Conservation (phyloP, 257 asterid genomes). For the Linderniella brevidens region DNA sequence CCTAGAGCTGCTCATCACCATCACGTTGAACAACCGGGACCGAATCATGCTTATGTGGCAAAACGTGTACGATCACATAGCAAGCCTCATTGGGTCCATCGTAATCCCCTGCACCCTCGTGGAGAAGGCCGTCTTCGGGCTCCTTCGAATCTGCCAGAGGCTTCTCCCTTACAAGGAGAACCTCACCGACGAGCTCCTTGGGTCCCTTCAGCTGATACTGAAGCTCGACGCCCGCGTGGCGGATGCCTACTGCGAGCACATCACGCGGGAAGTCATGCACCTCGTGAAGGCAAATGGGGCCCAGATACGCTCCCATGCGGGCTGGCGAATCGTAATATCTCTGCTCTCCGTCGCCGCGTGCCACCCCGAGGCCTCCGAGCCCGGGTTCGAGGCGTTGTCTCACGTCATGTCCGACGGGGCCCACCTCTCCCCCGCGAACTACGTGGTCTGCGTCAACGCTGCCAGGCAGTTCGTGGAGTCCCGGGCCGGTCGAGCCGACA, state of each 20-base stretch:
- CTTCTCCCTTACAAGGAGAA: slow-evolving; percentile 89
- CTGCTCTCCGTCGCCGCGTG: slow-evolving; percentile 80
- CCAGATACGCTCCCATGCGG: slow-evolving; percentile 80
- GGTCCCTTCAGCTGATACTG: slow-evolving; percentile 67
- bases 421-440: slow-evolving; percentile 75
- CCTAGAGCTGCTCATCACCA: slow-evolving; percentile 69
- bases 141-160: slow-evolving; percentile 79
- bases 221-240: slow-evolving; percentile 96
- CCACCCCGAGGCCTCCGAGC: slow-evolving; percentile 95
- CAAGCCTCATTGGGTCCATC: slow-evolving; percentile 62
- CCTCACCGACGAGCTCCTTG: slow-evolving; percentile 78
- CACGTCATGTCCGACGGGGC: slow-evolving; percentile 78
- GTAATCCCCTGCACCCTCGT: slow-evolving; percentile 76
- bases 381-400: slow-evolving; percentile 72
- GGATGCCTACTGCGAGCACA: slow-evolving; percentile 85
- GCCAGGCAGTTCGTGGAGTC: slow-evolving; percentile 91
- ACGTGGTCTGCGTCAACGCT: slow-evolving; percentile 65
- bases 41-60: slow-evolving; percentile 90
- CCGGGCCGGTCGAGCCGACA: slow-evolving; percentile 54
- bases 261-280: slow-evolving; percentile 80
- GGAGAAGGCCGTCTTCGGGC: slow-evolving; percentile 92
- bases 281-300: slow-evolving; percentile 77
- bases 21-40: slow-evolving; percentile 66
- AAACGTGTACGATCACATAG: slow-evolving; percentile 67
- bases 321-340: slow-evolving; percentile 81